These are phyloP conservation scores for Exophiala sp. DNA, from an alignment of 2,329 filamentous ascomycete genomes.

Conservation along the genomic window DNA sequence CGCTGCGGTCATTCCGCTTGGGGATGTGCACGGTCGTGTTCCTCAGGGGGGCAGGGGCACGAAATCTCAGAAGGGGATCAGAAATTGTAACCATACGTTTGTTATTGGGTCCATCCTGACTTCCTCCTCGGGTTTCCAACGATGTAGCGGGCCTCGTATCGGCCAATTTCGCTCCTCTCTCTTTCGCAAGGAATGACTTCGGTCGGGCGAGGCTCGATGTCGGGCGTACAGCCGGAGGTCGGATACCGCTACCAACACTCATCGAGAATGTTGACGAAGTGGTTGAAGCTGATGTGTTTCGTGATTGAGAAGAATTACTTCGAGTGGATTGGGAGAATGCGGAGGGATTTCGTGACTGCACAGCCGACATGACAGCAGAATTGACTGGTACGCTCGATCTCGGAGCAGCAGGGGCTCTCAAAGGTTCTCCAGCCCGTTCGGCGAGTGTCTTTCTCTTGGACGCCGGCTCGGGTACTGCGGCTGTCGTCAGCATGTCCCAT, in stretches of 20 bases:
- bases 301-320: constrained; percentile 41
- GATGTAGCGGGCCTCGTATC: constrained; percentile 42
- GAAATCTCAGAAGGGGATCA: constrained; percentile 29
- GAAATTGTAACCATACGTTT: constrained; percentile 50
- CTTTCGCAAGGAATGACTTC: constrained; percentile 51
- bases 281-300: constrained; percentile 44
- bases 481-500: constrained; percentile 38
- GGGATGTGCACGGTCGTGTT: constrained; percentile 10
- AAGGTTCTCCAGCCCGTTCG: constrained; percentile 55
- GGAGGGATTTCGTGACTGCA: constrained; percentile 37
- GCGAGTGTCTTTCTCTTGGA: constrained; percentile 59
- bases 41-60: constrained; percentile 14
- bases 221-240: constrained; percentile 43
- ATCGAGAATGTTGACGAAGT: constrained; percentile 53
- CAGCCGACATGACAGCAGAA: constrained; percentile 45
- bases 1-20: constrained; percentile 17
- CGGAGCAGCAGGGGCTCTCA: constrained; percentile 40
- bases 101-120: constrained; percentile 42
- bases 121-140: constrained; percentile 38
- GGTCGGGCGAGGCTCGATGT: constrained; percentile 41
- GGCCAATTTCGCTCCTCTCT: constrained; percentile 46
- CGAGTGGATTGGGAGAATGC: constrained; percentile 42
- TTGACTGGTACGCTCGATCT: constrained; percentile 41
- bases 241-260: constrained; percentile 54
- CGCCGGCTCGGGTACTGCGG: constrained; percentile 52